phyloP scores from a whole-genome alignment of 2,329 filamentous ascomycete genomes.

The Aureobasidium leucospermi region DNA sequence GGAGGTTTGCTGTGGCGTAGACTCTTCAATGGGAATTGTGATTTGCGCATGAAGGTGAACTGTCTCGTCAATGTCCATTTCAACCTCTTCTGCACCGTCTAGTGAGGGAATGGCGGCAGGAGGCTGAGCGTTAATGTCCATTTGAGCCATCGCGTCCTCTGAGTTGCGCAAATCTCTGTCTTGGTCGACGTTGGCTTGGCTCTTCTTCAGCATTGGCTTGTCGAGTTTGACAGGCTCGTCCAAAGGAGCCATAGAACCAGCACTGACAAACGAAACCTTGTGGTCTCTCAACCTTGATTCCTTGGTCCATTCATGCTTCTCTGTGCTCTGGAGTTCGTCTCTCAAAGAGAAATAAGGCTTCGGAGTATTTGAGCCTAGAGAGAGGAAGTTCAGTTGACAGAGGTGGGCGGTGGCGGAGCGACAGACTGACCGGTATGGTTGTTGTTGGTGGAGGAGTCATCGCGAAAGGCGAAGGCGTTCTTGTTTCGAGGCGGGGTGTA shows the following conservation, averaged over 20 bases:
- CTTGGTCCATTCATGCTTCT: conserved; percentile 42
- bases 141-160: conserved; percentile 25
- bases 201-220: conserved; percentile 25
- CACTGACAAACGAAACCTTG: conserved; percentile 54
- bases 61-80: conserved; percentile 14
- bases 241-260: conserved; percentile 39
- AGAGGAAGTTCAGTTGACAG: conserved; percentile 4
- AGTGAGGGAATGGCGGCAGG: conserved; percentile 5
- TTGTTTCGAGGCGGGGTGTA: conserved; percentile 15
- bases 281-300: conserved; percentile 48
- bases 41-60: conserved; percentile 8
- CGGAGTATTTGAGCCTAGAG: neutral
- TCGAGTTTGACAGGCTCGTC: conserved; percentile 21
- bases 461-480: conserved; percentile 3
- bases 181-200: neutral
- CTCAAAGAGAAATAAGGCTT: conserved; percentile 38
- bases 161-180: conserved; percentile 26
- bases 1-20: neutral
- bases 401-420: neutral
- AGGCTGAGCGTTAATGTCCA: conserved; percentile 23
- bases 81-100: conserved; percentile 15
- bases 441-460: neutral
- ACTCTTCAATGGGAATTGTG: conserved; percentile 2
- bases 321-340: conserved; percentile 53
- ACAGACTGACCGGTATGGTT: conserved; percentile 4